Evolutionary conservation across 2,329 filamentous ascomycete genomes (phyloP), one percentile per base, ranked within the genome.

Genomic region (Aspergillus amoenus): DNA sequence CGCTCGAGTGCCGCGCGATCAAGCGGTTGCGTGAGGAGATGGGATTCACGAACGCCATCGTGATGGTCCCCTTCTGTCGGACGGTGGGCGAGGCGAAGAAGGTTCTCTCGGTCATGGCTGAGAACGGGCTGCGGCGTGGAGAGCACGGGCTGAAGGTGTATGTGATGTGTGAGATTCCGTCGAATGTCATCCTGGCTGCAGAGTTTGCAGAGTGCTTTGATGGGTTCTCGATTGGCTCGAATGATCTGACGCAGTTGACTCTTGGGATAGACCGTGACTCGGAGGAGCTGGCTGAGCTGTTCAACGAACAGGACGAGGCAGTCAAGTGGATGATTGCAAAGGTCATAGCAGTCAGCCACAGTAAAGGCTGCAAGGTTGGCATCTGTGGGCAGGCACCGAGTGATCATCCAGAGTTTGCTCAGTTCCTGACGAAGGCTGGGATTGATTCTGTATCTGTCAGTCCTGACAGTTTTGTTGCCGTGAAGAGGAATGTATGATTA

Each of bases 91-190:
- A 76, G 59, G 73, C 73, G n/a, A 64, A 68, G 39, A 68, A 65
- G 47, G 73, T 75, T 1, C 59, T 75, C 4, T 52, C 64, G 3
- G 66, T 72, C n/a, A 73, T 76, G 73, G 70, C 66, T 3, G 66
- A 72, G 13, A 71, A 76, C 47, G 73, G 74, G 1, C 71, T 77
- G n/a, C 55, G 49, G 52, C 69, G 75, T 11, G 73, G 73, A 13
- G 68, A 73, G 43, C 63, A 69, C 2, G 73, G 72, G 5, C 64
- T 76, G 5, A 53, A 74, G 55, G 70, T 77, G 41, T 76, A 76
- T 52, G 70, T 76, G 43, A 77, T 77, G 73, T 76, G 74, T 56
- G 73, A 76, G 61, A 77, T 77, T 22, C 74, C 73, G 0, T 73
- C 73, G 12, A 77, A 76, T 39, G 72, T 76, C 15, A 76, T 77